Evolutionary conservation across 768 basidiomycete genomes (phyloP), one percentile per base, ranked within the genome.

Genomic region (Botryobasidium botryosum): DNA sequence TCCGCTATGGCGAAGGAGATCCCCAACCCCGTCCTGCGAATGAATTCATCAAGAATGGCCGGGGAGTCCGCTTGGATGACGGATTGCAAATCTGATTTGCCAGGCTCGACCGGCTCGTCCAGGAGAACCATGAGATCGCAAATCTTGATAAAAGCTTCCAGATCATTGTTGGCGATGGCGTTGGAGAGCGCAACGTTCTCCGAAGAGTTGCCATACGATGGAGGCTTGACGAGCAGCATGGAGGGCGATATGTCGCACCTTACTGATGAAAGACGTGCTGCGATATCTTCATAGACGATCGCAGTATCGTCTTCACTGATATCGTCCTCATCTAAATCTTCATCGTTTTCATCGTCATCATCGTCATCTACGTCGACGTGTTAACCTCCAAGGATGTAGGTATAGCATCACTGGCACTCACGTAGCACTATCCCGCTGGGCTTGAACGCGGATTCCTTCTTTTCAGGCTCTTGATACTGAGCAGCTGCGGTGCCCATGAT

Each of bases 401-500:
- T n/a, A n/a, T n/a, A n/a, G n/a, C n/a, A n/a, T n/a, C n/a, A n/a
- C n/a, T n/a, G n/a, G n/a, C n/a, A n/a, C n/a, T n/a, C n/a, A n/a
- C n/a, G n/a, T n/a, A n/a, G n/a, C n/a, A n/a, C n/a, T n/a, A n/a
- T n/a, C n/a, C n/a, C n/a, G n/a, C n/a, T n/a, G n/a, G n/a, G n/a
- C n/a, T n/a, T n/a, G 4, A 18, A 10, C 10, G 25, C 20, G 25
- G 23, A 41, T 4, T 47, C 57, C 10, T 62, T 50, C 3, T 62
- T 52, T 4, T 40, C 43, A 6, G 67, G 59, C 0, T 61, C 55
- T 6, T 38, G 23, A 48, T 72, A 71, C 53, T 79, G 75, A 8
- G 74, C 68, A 2, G 59, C 58, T 4, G 72, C 66, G 48, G 76
- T 74, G 1, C 70, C 68, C 20, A 77, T 53, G n/a, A 79, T 64